Conservation (phyloP, 108 stramenopile genomes). For the Pseudonitzschia multiseries region DNA sequence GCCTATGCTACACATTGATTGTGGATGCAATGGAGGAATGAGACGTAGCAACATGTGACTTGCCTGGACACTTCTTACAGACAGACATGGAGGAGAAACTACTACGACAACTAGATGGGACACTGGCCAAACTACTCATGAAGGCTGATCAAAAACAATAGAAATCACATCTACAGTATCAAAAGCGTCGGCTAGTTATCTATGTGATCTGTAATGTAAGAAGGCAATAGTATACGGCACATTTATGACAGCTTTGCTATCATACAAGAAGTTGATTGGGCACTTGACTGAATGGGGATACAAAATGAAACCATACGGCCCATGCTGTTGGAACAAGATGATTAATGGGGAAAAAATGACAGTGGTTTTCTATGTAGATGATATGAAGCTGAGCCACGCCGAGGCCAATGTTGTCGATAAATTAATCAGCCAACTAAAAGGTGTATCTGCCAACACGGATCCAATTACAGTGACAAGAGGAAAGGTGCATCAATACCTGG, state of each 20-base stretch:
- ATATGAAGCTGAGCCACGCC: constrained; percentile 43
- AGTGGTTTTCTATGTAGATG: constrained; percentile 45
- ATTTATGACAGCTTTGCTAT: constrained; percentile 30
- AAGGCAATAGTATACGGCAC: constrained; percentile 32
- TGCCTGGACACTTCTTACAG: constrained; percentile 55
- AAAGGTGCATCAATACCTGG: constrained; percentile 34
- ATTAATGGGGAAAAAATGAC: constrained; percentile 37
- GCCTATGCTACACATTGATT: not conserved
- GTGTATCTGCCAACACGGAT: constrained; percentile 14
- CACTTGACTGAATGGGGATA: constrained; percentile 28
- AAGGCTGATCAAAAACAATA: not conserved
- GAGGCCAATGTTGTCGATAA: constrained; percentile 15
- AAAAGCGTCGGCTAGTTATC: not conserved
- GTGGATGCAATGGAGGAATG: constrained; percentile 25
- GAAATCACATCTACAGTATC: not conserved
- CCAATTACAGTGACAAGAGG: constrained; percentile 1
- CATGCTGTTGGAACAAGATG: constrained; percentile 36
- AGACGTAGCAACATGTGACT: constrained; percentile 47
- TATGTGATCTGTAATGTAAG: not conserved
- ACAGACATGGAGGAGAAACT: constrained; percentile 18
- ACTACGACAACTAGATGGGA: not conserved
- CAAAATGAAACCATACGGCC: constrained; percentile 33
- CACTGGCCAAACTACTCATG: not conserved
- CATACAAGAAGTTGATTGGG: constrained; percentile 19
- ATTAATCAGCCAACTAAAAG: constrained; percentile 10